Evolutionary conservation across 441 rosid species (phyloP).

Genomic region (Gossypium schwendimanii): DNA sequence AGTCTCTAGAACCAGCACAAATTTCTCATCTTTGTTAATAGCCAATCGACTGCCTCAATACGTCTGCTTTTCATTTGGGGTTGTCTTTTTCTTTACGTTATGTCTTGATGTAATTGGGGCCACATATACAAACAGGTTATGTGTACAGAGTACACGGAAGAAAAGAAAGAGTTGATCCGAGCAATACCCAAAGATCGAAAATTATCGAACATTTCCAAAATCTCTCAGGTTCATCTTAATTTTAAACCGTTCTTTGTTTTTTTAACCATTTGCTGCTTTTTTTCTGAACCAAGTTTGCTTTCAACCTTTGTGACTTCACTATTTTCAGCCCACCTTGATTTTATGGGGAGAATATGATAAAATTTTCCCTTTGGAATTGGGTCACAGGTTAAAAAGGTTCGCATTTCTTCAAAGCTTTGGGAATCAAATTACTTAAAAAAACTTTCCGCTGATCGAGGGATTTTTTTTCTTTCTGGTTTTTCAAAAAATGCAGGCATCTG

Average conservation of each 20-base stretch:
- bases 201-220: slow-evolving; percentile 48
- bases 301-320: not conserved
- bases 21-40: not conserved
- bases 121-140: slow-evolving; percentile 39
- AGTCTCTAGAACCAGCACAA: not conserved
- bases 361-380: slow-evolving; percentile 59
- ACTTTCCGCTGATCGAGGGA: not conserved
- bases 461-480: not conserved
- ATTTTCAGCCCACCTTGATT: slow-evolving; percentile 51
- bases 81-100: not conserved
- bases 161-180: slow-evolving; percentile 59
- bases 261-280: not conserved
- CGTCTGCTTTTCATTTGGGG: slow-evolving; percentile 1
- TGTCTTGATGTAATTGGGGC: not conserved
- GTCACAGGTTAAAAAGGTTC: slow-evolving; percentile 42
- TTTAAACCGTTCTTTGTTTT: not conserved
- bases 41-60: not conserved
- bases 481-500: slow-evolving; percentile 37
- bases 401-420: not conserved
- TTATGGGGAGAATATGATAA: slow-evolving; percentile 78
- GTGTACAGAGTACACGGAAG: slow-evolving; percentile 43
- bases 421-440: not conserved
- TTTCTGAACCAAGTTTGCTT: not conserved
- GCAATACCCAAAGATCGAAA: slow-evolving; percentile 55
- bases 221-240: slow-evolving; percentile 40